Base-by-base conservation (phyloP, 768 basidiomycete species). In the Cyclocybe aegerita region DNA sequence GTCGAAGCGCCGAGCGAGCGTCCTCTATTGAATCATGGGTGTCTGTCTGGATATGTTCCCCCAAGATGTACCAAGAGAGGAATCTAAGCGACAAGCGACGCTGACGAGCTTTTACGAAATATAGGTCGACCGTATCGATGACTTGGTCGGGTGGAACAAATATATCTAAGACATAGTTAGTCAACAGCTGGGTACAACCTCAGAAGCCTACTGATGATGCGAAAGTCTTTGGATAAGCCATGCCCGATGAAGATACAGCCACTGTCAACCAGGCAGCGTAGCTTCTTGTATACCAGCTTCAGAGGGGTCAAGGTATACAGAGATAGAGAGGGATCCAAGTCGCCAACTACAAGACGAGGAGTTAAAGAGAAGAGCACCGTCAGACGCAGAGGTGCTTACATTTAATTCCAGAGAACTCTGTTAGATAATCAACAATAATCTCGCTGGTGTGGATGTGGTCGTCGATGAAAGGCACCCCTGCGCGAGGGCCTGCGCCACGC, bases 1-100 rank as follows among this genome's bases (percentile, higher is more conserved):
- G 73, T 56, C 85, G 78, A 30, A 97, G 71, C 0, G 96, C 94
- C 5, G 89, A 91, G 6, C 83, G 79, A 0, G 94, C 93, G 61
- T 98, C 96, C 66, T 99, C 97, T 57, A 99, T 96, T n/a, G 95
- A 98, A 67, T 98, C 97, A 65, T 99, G 96, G 9, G 85, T 91
- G 15, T 93, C 93, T 2, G 82, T 89, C 67, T 98, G 96, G 50
- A 99, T 98, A 59, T 90, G 85, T 63, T 93, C 85, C 40, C 88
- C 80, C 8, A 98, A 75, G n/a, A 98, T 79, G 65, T 87, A 93
- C 93, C 94, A 99, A 0, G 94, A 84, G 17, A 98, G 77, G 71
- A 98, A 99, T 7, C 93, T 84, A 15, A 99, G 75, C 0, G 94
- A 96, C 34, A 98, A 76, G 50, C 94, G 86, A 12, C 96, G 85